Conservation (phyloP, 495 filamentous ascomycete genomes). For the Lentithecium fluviatile region DNA sequence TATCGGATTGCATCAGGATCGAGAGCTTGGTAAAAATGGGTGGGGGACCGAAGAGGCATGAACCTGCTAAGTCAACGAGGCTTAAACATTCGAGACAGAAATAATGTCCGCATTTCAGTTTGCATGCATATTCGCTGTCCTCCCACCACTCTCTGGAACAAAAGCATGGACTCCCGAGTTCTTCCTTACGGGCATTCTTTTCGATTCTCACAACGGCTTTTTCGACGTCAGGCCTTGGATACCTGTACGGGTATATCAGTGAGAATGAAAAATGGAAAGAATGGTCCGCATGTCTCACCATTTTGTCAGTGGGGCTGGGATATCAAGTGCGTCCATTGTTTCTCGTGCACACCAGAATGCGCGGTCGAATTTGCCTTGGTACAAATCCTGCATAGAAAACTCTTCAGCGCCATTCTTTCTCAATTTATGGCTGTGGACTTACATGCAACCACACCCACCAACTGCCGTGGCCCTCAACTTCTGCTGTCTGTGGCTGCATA, state of each 20-base stretch:
- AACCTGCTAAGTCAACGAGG: neutral
- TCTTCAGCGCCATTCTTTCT: neutral
- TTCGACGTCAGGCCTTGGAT: neutral
- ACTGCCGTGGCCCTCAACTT: neutral
- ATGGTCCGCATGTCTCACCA: neutral
- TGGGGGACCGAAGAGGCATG: no score
- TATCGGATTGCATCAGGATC: neutral
- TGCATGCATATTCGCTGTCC: neutral
- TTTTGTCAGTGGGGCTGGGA: neutral
- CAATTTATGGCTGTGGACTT: neutral
- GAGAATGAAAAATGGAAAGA: neutral
- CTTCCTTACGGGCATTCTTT: neutral
- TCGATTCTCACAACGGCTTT: neutral
- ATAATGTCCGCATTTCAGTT: slow-evolving; percentile 3
- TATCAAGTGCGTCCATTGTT: neutral
- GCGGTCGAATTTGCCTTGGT: neutral
- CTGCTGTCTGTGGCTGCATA: neutral
- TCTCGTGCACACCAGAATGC: neutral
- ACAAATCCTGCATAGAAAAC: neutral
- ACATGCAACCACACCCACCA: slow-evolving; percentile 23
- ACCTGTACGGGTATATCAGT: neutral
- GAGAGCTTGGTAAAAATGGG: neutral
- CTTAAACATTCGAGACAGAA: slow-evolving; percentile 5
- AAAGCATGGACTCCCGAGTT: neutral
- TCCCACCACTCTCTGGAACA: neutral